phyloP scores from a whole-genome alignment of 192 early-diverging fungal genomes.

The Coemansia sp. region DNA sequence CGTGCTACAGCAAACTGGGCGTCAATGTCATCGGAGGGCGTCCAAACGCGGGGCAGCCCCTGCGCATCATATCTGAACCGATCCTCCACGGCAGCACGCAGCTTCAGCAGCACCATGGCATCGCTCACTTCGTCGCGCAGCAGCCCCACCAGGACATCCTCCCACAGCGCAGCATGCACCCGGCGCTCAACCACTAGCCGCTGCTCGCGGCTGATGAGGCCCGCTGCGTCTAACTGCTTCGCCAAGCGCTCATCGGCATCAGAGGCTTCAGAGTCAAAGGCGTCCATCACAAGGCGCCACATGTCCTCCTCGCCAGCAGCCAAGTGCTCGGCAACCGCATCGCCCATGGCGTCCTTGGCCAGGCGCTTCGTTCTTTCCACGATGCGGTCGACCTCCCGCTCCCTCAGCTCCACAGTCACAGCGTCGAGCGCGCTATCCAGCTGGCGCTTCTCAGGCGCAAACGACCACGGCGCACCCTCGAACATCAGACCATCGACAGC shows the following conservation, averaged over 20 bases:
- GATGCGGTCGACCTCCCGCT: conserved; percentile 42
- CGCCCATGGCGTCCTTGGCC: conserved; percentile 61
- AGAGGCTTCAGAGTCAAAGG: conserved; percentile 60
- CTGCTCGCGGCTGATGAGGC: conserved; percentile 56
- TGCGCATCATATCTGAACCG: conserved; percentile 92
- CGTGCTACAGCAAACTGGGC: conserved; percentile 75
- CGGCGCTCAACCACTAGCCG: conserved; percentile 55
- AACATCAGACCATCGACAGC: conserved; percentile 24
- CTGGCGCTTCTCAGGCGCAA: conserved; percentile 32
- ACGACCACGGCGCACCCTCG: conserved; percentile 30
- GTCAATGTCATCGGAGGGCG: conserved; percentile 94
- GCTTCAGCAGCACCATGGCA: conserved; percentile 77
- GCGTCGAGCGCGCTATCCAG: conserved; percentile 32
- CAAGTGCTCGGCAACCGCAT: conserved; percentile 69
- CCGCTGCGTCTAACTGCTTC: conserved; percentile 23
- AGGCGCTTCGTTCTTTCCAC: conserved; percentile 18
- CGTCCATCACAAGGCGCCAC: conserved; percentile 71
- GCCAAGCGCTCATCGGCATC: conserved; percentile 58
- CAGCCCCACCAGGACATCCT: conserved; percentile 63
- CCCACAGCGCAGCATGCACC: conserved; percentile 71
- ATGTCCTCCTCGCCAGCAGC: conserved; percentile 65
- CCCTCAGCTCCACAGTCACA: conserved; percentile 35
- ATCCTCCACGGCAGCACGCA: conserved; percentile 82
- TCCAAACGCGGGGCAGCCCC: conserved; percentile 95
- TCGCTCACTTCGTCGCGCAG: conserved; percentile 84